Evolutionary conservation across 441 rosid genomes (phyloP), one percentile per base, ranked within the genome.

Genomic region (Flueggea neowawraea): DNA sequence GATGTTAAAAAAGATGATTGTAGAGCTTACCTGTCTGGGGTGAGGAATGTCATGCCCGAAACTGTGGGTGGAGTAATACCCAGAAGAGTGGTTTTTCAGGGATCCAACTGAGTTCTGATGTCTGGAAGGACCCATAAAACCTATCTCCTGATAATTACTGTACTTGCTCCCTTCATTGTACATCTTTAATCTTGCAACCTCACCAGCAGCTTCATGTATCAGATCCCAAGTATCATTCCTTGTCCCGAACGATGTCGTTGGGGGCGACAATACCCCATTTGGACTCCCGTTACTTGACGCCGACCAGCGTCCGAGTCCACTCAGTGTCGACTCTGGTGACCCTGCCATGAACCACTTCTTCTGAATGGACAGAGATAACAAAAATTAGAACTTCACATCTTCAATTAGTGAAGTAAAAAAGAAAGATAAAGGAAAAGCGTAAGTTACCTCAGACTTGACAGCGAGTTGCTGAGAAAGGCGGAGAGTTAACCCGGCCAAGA

Each of bases 241-340:
- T 10, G 52, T 63, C 57, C 60, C 69, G 32, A 78, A 78, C 43
- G 95, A 87, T 55, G 93, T 78, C 58, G 86, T 60, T 4, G 96
- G 85, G 1, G 93, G 91, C 4, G 97, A 91, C 4, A 85, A 65
- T 13, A 60, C 86, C 0, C 88, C 85, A 57, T 75, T 80, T 2
- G 96, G 88, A 65, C 97, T 91, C 10, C 84, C 82, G 47, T 72
- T 81, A 55, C 91, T 81, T 0, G 91, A 87, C 16, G 60, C 72
- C 0, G 90, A 83, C 82, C 75, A 80, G 80, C 89, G 75, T 12
- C 77, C 85, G 56, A 77, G 55, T 67, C 87, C 89, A 70, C 75
- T 77, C 75, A 78, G 86, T 4, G 90, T 84, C 66, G 93, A 87
- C 78, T 88, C 81, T 0, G 90, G 96, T 2, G 98, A 93, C 56